These are phyloP conservation scores for Xylariaceae sp. DNA, from an alignment of 2,329 filamentous ascomycete genomes.

Conservation along the genomic window DNA sequence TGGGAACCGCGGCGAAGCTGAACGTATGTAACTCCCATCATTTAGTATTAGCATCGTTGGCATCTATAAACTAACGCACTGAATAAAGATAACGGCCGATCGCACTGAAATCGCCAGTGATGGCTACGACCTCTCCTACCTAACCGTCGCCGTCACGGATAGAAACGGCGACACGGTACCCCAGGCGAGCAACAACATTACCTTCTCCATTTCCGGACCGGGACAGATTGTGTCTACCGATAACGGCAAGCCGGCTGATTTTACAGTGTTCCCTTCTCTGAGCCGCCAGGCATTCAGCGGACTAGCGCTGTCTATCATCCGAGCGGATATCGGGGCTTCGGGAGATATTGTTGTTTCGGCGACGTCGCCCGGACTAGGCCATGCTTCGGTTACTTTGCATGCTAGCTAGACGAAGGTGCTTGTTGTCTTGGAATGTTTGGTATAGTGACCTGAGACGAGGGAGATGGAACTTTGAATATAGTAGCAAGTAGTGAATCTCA, in stretches of 20 bases:
- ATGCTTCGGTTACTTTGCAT: slow-evolving; percentile 15
- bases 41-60: not conserved
- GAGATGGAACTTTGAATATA: too few relatives aligned
- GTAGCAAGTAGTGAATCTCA: too few relatives aligned
- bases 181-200: slow-evolving; percentile 37
- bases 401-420: slow-evolving; percentile 3
- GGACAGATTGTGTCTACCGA: slow-evolving; percentile 46
- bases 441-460: too few relatives aligned
- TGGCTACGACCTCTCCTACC: slow-evolving; percentile 42
- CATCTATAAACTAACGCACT: slow-evolving; percentile 2
- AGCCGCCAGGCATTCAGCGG: slow-evolving; percentile 39
- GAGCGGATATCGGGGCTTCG: slow-evolving; percentile 23
- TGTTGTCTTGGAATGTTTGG: too few relatives aligned
- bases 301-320: slow-evolving; percentile 37
- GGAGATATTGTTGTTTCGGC: slow-evolving; percentile 27
- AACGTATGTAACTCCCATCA: slow-evolving; percentile 21
- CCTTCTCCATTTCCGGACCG: slow-evolving; percentile 39
- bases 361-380: slow-evolving; percentile 17
- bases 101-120: slow-evolving; percentile 35
- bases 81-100: slow-evolving; percentile 32
- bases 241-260: slow-evolving; percentile 45
- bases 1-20: slow-evolving; percentile 36
- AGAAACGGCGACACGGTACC: slow-evolving; percentile 39
- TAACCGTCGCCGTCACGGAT: slow-evolving; percentile 43
- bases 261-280: slow-evolving; percentile 37